phyloP scores from a whole-genome alignment of 2,329 filamentous ascomycete genomes.

The Aspergillus melleus region DNA sequence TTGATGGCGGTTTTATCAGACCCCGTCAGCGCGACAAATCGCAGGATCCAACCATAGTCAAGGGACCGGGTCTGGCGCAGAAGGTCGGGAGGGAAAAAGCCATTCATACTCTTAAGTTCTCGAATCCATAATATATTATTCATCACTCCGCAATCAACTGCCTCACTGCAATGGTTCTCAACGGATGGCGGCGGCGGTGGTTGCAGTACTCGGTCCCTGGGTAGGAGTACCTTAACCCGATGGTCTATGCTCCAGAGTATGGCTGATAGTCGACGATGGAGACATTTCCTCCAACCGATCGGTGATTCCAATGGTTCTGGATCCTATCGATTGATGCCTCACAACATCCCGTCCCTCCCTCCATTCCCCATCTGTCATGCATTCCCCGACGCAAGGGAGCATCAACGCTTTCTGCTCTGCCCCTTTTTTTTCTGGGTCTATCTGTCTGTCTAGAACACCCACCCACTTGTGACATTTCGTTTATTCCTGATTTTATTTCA shows the following conservation, averaged over 20 bases:
- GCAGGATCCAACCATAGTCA: not conserved
- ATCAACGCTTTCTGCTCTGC: slow-evolving; percentile 10
- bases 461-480: slow-evolving; percentile 2
- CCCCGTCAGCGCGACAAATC: not conserved
- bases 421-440: slow-evolving; percentile 8
- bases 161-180: not conserved
- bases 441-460: slow-evolving; percentile 6
- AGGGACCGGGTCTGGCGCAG: not conserved
- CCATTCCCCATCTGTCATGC: slow-evolving; percentile 17
- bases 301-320: not conserved
- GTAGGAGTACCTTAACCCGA: not conserved
- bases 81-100: not conserved
- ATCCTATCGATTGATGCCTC: not conserved
- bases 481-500: too few species aligned
- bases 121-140: not conserved
- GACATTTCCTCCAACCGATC: not conserved
- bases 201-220: not conserved
- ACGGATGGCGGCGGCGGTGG: not conserved
- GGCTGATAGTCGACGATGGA: not conserved
- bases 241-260: too few species aligned
- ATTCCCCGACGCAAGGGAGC: slow-evolving; percentile 16
- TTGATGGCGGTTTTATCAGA: not conserved
- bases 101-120: not conserved
- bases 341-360: slow-evolving; percentile 1
- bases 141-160: not conserved